Conservation (phyloP, 805 yeast species). For the Candida odintsovae region DNA sequence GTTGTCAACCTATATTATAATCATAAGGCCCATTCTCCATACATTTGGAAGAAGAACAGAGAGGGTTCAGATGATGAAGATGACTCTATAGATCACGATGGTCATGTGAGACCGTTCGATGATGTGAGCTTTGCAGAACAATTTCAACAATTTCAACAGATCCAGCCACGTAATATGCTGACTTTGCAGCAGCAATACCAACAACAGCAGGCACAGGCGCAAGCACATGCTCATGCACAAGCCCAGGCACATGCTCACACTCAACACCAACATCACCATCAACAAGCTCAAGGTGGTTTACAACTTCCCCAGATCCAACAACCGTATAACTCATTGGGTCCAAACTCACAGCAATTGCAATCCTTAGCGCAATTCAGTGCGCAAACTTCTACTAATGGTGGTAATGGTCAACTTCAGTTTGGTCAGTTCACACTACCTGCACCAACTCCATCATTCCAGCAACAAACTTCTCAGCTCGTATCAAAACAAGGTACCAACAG, state of each 20-base stretch:
- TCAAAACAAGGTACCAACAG: neutral
- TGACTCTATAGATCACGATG: conserved; percentile 3
- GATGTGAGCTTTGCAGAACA: conserved; percentile 3
- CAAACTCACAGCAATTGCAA: neutral
- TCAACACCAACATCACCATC: conserved; percentile 7
- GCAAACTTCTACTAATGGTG: neutral
- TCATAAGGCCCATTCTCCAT: conserved; percentile 37
- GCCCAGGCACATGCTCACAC: conserved; percentile 7
- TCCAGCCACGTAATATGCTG: neutral
- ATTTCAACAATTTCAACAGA: conserved; percentile 1
- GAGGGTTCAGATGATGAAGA: conserved; percentile 1
- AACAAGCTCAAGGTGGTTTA: neutral
- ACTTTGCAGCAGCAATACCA: neutral
- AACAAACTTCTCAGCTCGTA: neutral
- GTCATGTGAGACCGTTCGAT: conserved; percentile 3
- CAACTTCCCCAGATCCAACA: neutral
- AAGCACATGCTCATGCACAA: conserved; percentile 7
- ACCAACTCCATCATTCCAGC: neutral
- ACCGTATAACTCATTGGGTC: neutral
- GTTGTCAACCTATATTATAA: conserved; percentile 30
- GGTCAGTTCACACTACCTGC: neutral
- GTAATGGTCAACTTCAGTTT: neutral
- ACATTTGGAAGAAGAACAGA: conserved; percentile 23
- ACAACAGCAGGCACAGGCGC: conserved; percentile 4
- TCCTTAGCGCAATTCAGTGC: neutral